Conservation (phyloP, 2,329 filamentous ascomycete genomes). For the Ophiostoma himal-ulmi region DNA sequence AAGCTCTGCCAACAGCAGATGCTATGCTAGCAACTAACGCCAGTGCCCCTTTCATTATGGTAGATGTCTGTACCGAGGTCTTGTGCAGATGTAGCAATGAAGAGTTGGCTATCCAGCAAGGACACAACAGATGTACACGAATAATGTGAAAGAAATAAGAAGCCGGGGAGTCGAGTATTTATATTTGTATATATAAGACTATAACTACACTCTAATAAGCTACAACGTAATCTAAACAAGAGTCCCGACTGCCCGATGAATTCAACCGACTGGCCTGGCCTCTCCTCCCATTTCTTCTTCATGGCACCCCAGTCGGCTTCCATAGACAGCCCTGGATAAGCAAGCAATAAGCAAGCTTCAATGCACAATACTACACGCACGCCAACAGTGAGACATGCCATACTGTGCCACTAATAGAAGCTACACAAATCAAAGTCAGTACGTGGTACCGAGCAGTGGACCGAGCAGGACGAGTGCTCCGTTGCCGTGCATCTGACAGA, state of each 20-base stretch:
- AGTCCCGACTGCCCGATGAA: neutral
- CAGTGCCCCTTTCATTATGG: neutral
- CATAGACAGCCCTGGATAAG: neutral
- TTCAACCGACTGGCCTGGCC: neutral
- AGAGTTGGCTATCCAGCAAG: too few relatives aligned
- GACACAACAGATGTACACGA: neutral
- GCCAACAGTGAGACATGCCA: neutral
- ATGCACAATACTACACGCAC: neutral
- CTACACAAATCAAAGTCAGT: neutral
- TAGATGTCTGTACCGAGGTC: too few relatives aligned
- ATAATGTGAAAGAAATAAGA: neutral
- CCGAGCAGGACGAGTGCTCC: neutral
- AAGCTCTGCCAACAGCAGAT: constrained; percentile 11
- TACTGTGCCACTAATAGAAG: neutral
- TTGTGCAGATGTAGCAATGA: neutral
- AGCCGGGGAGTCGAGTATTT: neutral
- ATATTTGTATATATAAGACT: neutral
- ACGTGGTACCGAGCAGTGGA: neutral
- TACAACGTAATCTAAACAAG: neutral
- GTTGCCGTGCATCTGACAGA: constrained; percentile 1
- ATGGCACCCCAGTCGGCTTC: neutral
- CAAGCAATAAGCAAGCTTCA: neutral
- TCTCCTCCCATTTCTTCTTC: neutral
- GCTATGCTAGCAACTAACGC: neutral
- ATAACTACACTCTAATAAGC: neutral